phyloP scores from a whole-genome alignment of 169 alveolate genomes.

The Eimeria acervulina region DNA sequence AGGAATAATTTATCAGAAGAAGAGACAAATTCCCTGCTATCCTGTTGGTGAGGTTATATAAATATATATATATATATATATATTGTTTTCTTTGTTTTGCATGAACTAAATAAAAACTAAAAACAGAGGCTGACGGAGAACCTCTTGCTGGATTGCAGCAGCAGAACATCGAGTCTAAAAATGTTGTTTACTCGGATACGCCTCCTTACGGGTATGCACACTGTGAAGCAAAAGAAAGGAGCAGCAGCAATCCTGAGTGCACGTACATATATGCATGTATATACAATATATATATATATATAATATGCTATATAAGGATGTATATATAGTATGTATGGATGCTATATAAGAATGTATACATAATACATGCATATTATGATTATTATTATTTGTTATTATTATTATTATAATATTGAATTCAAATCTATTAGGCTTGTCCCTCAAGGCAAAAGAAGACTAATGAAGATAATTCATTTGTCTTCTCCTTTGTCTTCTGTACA shows the following conservation, averaged over 20 bases:
- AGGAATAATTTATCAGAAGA: background rate
- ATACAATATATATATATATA: background rate
- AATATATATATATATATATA: no score
- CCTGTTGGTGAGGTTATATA: background rate
- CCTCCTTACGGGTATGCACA: constrained; percentile 54
- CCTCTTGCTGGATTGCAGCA: constrained; percentile 33
- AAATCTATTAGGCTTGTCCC: background rate
- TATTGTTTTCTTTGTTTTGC: background rate
- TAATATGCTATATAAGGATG: no score
- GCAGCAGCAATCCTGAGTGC: no score
- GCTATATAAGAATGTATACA: no score
- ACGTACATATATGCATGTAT: background rate
- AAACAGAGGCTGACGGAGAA: constrained; percentile 12
- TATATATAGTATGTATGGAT: no score
- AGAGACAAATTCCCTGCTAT: background rate
- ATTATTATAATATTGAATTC: background rate
- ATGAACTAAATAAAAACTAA: no score
- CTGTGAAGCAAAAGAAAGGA: no score
- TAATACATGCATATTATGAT: background rate
- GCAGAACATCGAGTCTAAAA: constrained; percentile 39
- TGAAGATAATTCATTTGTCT: background rate
- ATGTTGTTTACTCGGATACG: background rate
- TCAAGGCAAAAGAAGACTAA: background rate
- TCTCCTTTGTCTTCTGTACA: background rate
- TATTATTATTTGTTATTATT: background rate